phyloP scores from a whole-genome alignment of 805 yeast genomes.

The Starmerella apicola region DNA sequence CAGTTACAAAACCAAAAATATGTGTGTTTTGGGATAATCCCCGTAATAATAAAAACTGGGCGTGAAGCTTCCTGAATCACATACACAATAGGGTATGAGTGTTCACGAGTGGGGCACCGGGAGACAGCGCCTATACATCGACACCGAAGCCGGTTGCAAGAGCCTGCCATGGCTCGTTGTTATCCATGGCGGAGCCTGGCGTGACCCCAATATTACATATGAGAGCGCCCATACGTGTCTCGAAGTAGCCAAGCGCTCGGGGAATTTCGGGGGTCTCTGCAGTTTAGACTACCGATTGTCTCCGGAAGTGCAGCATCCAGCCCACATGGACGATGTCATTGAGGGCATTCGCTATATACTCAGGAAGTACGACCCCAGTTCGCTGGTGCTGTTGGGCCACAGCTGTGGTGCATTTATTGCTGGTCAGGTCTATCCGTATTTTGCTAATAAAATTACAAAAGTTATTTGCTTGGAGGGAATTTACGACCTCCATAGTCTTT shows the following conservation, averaged over 20 bases:
- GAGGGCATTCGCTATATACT: constrained; percentile 30
- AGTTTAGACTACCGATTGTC: constrained; percentile 56
- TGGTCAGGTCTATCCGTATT: constrained; percentile 31
- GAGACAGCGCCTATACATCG: constrained; percentile 5
- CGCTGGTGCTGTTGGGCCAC: constrained; percentile 47
- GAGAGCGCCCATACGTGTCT: constrained; percentile 33
- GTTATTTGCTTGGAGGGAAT: constrained; percentile 50
- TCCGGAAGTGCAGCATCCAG: constrained; percentile 51
- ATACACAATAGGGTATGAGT: no score
- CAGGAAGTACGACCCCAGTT: constrained; percentile 21
- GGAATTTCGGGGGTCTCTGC: constrained; percentile 23
- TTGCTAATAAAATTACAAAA: not conserved
- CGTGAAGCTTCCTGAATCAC: no score
- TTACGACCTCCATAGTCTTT: constrained; percentile 39
- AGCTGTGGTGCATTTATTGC: constrained; percentile 67
- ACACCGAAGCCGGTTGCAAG: not conserved
- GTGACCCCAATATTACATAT: constrained; percentile 51
- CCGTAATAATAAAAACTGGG: no score
- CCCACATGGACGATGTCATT: constrained; percentile 44
- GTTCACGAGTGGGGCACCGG: constrained; percentile 8
- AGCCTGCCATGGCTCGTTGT: constrained; percentile 33
- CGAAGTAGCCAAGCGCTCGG: constrained; percentile 21
- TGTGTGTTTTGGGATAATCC: no score
- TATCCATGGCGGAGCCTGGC: constrained; percentile 87
- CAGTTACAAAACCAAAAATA: no score